Percentiles rank a stretch among this genome's conserved stretches.
Evolutionary conservation across 2,329 filamentous ascomycete species (phyloP).

Genomic region (Escovopsis weberi): DNA sequence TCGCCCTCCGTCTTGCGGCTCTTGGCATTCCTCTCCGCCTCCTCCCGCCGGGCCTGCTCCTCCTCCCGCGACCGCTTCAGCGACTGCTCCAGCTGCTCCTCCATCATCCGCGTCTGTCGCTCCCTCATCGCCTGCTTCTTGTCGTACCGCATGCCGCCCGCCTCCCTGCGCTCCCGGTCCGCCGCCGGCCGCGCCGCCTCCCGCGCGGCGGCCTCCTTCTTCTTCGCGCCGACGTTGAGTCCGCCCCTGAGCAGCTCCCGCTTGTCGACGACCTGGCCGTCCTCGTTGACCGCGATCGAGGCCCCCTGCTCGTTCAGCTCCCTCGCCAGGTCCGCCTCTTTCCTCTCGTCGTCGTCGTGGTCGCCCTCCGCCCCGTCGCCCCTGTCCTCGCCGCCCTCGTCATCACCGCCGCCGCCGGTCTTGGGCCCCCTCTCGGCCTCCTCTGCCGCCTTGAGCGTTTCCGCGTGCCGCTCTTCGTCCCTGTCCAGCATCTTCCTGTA

Average conservation of each 20-base stretch:
- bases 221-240: constrained; percentile 55
- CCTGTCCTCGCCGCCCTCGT: constrained; percentile 35
- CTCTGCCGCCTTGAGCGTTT: constrained; percentile 53
- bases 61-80: constrained; percentile 60
- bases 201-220: constrained; percentile 29
- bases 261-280: constrained; percentile 73
- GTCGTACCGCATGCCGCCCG: constrained; percentile 27
- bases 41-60: constrained; percentile 46
- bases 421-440: constrained; percentile 29
- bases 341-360: constrained; percentile 33
- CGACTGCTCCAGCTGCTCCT: constrained; percentile 58
- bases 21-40: constrained; percentile 53
- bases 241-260: constrained; percentile 63
- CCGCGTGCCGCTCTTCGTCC: constrained; percentile 54
- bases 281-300: constrained; percentile 59
- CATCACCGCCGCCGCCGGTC: constrained; percentile 15
- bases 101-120: constrained; percentile 65
- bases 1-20: constrained; percentile 64
- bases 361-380: constrained; percentile 32
- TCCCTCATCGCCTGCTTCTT: constrained; percentile 56
- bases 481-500: constrained; percentile 61
- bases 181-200: constrained; percentile 10
- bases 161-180: constrained; percentile 20
- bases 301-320: constrained; percentile 51
- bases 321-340: constrained; percentile 48